Conservation (phyloP, 345 rosid species). For the Populus tremula region DNA sequence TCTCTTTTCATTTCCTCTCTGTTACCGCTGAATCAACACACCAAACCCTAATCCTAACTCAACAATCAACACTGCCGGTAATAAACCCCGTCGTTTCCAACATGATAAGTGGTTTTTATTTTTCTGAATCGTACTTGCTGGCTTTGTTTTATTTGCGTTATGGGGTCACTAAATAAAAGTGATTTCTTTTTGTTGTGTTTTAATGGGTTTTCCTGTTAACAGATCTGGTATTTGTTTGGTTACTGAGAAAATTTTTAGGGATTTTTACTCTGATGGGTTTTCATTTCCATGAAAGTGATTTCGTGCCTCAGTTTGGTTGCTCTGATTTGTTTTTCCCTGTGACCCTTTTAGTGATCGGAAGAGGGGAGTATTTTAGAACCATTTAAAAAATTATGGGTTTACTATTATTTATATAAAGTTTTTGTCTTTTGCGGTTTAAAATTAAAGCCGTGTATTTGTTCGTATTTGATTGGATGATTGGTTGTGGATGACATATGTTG, state of each 20-base stretch:
- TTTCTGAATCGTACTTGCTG: neutral
- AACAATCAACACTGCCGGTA: neutral
- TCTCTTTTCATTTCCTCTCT: neutral
- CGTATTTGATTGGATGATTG: neutral
- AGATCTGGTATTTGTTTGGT: constrained; percentile 5
- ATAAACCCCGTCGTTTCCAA: neutral
- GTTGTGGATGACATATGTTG: neutral
- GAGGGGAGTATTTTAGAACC: neutral
- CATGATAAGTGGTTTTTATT: too few species aligned
- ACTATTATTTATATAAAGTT: neutral
- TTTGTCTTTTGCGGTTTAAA: neutral
- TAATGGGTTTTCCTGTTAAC: neutral
- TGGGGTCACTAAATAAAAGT: neutral
- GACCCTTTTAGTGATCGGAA: neutral
- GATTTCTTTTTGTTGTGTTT: too few species aligned
- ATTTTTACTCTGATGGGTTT: neutral
- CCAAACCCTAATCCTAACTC: neutral
- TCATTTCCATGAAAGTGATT: neutral
- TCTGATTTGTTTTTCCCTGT: neutral
- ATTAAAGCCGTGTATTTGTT: neutral
- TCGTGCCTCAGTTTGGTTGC: neutral
- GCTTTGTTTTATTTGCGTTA: neutral
- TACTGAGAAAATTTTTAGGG: neutral
- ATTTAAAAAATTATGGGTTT: neutral
- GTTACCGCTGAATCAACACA: neutral